Evolutionary conservation across 2,329 filamentous ascomycete genomes (phyloP), one percentile per base, ranked within the genome.

Genomic region (Apiospora aurea): DNA sequence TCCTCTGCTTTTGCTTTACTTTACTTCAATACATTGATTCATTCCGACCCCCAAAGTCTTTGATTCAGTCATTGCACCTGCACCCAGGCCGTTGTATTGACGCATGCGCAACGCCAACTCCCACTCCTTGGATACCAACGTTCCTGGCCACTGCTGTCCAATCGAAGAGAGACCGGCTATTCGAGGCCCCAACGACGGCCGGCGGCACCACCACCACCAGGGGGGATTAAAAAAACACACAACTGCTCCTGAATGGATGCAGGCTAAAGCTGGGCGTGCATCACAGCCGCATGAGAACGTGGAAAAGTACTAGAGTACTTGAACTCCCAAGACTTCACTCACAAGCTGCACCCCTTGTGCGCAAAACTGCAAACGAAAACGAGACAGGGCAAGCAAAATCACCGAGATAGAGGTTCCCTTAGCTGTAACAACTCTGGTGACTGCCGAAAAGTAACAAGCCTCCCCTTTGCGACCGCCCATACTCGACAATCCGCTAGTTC

Each of bases 191-290:
- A 64, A 64, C 57, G 57, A 64, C 57, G 34, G 57, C 18, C 57
- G 41, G 41, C 57, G 57, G 41, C 57, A 18, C 34, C 57, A 64
- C 57, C 34, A 64, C 57, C 57, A 21, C 57, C 21, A 64, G 34
- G 57, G 57, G 49, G 53, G 18, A 14, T 26, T 14, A 64, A 64
- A 64, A 61, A 64, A 64, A n/a, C n/a, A 64, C 34, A 64, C 13
- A 64, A 64, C 21, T n/a, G 57, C 57, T 64, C 68, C 68, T 53
- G 68, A 69, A 51, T 69, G 68, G 68, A 69, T 53, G 68, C 68
- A 53, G 49, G 47, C 68, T 57, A 51, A 64, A 69, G 68, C 68
- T 69, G 47, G 68, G 47, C 68, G 68, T 69, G 68, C 68, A 69
- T 69, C 46, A 69, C 44, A 49, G 67, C 47, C 47, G 67, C 67